Conservation (phyloP, 202 grass and related monocot genomes). For the Carex sylvatica region DNA sequence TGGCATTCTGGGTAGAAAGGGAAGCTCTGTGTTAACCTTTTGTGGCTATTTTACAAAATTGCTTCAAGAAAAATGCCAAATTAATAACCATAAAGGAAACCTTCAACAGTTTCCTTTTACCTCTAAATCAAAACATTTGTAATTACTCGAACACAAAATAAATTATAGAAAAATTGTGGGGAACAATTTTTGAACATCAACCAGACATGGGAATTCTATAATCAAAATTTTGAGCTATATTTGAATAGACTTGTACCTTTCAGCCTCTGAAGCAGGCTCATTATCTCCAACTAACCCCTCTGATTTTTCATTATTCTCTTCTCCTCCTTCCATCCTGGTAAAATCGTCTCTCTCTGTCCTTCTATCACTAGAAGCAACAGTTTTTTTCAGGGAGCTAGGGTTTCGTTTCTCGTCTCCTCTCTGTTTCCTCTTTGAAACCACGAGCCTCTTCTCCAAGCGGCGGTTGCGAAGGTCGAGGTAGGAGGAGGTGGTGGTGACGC, state of each 20-base stretch:
- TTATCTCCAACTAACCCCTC: conserved; percentile 21
- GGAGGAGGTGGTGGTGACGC: conserved; percentile 6
- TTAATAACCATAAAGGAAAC: neutral
- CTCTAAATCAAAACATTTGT: neutral
- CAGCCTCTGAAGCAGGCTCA: neutral
- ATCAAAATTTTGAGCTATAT: neutral
- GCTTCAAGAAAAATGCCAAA: neutral
- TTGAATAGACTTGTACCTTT: too few relatives aligned
- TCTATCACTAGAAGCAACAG: neutral
- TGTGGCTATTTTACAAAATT: neutral
- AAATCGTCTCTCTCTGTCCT: neutral
- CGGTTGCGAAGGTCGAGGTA: conserved; percentile 41
- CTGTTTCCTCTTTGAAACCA: neutral
- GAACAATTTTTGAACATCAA: neutral
- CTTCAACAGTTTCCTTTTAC: neutral
- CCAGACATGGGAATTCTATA: neutral
- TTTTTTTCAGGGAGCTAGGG: conserved; percentile 10
- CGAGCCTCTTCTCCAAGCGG: conserved; percentile 27
- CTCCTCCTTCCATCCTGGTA: neutral
- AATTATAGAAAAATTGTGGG: neutral
- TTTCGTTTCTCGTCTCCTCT: neutral
- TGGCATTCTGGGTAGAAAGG: conserved; percentile 14
- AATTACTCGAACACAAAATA: neutral
- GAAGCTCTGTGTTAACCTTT: neutral
- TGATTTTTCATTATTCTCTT: neutral